Evolutionary conservation across 1,284 basidiomycete species (phyloP).

Genomic region (Sanghuangporus weigelae): DNA sequence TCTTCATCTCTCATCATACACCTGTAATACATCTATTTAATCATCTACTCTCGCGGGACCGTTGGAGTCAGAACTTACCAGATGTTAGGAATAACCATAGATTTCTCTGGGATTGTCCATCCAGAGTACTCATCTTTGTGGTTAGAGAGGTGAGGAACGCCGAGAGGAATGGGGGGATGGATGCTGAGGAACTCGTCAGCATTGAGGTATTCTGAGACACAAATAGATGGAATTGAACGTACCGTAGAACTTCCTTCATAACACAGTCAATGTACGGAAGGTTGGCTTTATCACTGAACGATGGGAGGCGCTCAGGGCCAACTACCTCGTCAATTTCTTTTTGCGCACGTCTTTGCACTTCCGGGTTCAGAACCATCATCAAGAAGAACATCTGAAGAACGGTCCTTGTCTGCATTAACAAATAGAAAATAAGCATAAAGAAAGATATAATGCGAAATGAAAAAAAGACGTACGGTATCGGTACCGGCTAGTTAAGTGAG

Average conservation of each 20-base stretch:
- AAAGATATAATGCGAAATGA: background rate
- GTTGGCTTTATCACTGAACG: slow-evolving; percentile 21
- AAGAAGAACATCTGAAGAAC: slow-evolving; percentile 4
- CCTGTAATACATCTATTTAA: background rate
- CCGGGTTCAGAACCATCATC: slow-evolving; percentile 6
- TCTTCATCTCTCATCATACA: slow-evolving; percentile 16
- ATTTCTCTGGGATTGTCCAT: slow-evolving; percentile 9
- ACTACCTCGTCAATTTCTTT: slow-evolving; percentile 12
- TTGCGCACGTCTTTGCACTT: slow-evolving; percentile 9
- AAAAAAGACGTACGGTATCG: slow-evolving; percentile 13
- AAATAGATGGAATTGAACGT: background rate
- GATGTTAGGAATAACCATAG: slow-evolving; percentile 16
- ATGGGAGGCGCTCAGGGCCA: slow-evolving; percentile 22
- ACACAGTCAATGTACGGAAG: slow-evolving; percentile 28
- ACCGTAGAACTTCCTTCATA: slow-evolving; percentile 27
- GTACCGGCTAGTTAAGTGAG: slow-evolving; percentile 22
- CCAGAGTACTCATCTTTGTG: slow-evolving; percentile 12
- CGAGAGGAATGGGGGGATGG: background rate
- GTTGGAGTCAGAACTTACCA: slow-evolving; percentile 4
- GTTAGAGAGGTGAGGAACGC: background rate
- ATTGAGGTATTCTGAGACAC: background rate
- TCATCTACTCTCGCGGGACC: background rate
- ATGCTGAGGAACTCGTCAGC: background rate
- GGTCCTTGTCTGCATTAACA: slow-evolving; percentile 4
- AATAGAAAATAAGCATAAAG: too few species aligned